Evolutionary conservation across 2,329 filamentous ascomycete genomes (phyloP), one percentile per base, ranked within the genome.

Genomic region (Ascochyta fabae): DNA sequence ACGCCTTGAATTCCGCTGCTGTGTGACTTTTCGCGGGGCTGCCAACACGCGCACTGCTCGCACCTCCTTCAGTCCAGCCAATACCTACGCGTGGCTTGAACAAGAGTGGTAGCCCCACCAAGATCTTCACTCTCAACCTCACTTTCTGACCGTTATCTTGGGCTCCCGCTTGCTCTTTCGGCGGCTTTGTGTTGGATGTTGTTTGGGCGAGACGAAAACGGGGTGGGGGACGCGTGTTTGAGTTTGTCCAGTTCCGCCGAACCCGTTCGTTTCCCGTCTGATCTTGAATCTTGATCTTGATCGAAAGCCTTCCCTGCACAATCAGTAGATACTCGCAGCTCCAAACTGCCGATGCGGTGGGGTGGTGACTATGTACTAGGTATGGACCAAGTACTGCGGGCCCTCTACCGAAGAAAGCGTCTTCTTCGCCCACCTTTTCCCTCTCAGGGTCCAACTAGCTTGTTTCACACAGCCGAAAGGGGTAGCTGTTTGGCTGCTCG

Each of bases 381-480:
- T 19, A 19, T 19, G 19, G 19, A 19, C 19, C 19, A 19, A 19
- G 19, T 19, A 19, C 19, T 19, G 49, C 49, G 49, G 49, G 36
- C 42, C 41, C 33, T 45, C 40, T 45, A 45, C 48, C 35, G 41
- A 42, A 45, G 27, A 40, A 52, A 29, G 48, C 41, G 48, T 52
- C 19, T 41, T 40, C 24, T 39, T 26, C 19, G 27, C 34, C 40
- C 41, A 50, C 41, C 27, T 39, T 36, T 15, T 22, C 9, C 39
- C 31, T 55, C 31, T 55, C 52, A 55, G 52, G 52, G 52, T 55
- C 52, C 52, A 49, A 49, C 3, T 49, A 55, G 52, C 41, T 49
- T 31, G 53, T 50, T 56, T 56, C 53, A 56, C 8, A n/a, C 6
- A 36, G 31, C 47, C 47, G n/a, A 42, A 31, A 42, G 3, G 3